Evolutionary conservation across 2,329 filamentous ascomycete genomes (phyloP).

Genomic region (Trichoderma sp.): DNA sequence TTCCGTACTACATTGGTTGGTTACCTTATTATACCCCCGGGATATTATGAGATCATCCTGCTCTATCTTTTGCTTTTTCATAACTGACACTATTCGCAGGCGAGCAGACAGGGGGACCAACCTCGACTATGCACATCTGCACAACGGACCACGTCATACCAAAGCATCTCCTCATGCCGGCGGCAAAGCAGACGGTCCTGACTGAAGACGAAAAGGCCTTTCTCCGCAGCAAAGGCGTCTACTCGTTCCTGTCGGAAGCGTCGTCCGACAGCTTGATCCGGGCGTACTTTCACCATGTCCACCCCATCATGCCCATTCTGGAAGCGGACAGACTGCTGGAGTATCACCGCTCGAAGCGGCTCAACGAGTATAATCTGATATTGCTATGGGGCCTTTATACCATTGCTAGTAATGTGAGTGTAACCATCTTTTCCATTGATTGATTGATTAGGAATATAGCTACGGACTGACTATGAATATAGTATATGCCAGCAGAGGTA

Average conservation of each 20-base stretch:
- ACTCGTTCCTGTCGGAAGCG: constrained; percentile 15
- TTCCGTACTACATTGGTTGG: constrained; percentile 22
- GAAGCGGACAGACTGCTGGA: constrained; percentile 18
- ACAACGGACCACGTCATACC: constrained; percentile 11
- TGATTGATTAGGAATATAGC: no score
- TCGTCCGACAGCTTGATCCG: constrained; percentile 9
- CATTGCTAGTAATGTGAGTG: constrained; percentile 9
- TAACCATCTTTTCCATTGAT: no score
- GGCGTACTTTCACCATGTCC: constrained; percentile 22
- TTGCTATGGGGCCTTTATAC: constrained; percentile 4
- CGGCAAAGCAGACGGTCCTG: constrained; percentile 2
- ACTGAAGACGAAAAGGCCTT: constrained; percentile 14
- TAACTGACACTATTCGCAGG: background rate
- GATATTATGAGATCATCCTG: background rate
- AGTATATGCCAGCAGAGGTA: constrained; percentile 14
- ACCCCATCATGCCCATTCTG: constrained; percentile 17
- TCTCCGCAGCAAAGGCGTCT: constrained; percentile 19
- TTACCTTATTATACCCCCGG: no score
- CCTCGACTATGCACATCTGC: constrained; percentile 21
- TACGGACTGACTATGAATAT: background rate
- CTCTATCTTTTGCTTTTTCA: background rate
- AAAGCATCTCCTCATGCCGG: constrained; percentile 22
- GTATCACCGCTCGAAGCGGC: constrained; percentile 10
- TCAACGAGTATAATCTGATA: constrained; percentile 17
- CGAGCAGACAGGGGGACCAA: constrained; percentile 17